Evolutionary conservation across 306 rosid species (phyloP).

Genomic region (Vicia faba): DNA sequence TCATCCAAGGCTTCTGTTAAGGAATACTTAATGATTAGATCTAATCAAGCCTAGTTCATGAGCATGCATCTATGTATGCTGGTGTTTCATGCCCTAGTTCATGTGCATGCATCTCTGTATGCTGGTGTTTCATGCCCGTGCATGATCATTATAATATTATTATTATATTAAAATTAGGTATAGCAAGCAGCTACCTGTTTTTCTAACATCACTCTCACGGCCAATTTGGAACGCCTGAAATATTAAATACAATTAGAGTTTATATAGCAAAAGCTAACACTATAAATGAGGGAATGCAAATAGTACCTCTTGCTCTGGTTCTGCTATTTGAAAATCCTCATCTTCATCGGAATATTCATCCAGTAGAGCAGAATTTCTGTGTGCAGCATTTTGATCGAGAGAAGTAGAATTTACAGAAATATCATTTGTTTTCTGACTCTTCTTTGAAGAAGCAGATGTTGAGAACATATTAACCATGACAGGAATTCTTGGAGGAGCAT

Average conservation of each 20-base stretch:
- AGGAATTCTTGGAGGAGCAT: slow-evolving; percentile 93
- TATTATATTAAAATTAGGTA: slow-evolving; percentile 13
- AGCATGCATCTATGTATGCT: slow-evolving; percentile 27
- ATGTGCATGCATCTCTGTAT: slow-evolving; percentile 24
- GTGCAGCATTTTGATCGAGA: slow-evolving; percentile 68
- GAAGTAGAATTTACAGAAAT: slow-evolving; percentile 51
- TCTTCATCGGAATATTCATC: slow-evolving; percentile 98
- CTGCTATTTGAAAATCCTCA: slow-evolving; percentile 91
- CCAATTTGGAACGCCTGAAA: slow-evolving; percentile 66
- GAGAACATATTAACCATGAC: slow-evolving; percentile 99
- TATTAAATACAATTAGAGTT: slow-evolving; percentile 29
- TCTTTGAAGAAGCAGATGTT: slow-evolving; percentile 70
- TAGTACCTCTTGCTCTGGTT: slow-evolving; percentile 82
- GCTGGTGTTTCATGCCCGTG: slow-evolving; percentile 11
- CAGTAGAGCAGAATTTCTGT: slow-evolving; percentile 80
- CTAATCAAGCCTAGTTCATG: slow-evolving; percentile 1
- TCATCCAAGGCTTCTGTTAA: slow-evolving; percentile 70
- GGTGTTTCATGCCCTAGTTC: not conserved
- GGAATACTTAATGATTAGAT: slow-evolving; percentile 46
- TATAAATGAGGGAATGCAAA: slow-evolving; percentile 28
- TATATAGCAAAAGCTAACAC: slow-evolving; percentile 29
- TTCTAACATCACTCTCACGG: slow-evolving; percentile 60
- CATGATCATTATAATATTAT: slow-evolving; percentile 15
- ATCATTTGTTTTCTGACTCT: slow-evolving; percentile 63
- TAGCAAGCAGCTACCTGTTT: slow-evolving; percentile 53